Evolutionary conservation across 2,329 filamentous ascomycete genomes (phyloP), one percentile per base, ranked within the genome.

Genomic region (Penicillium verrucosum): DNA sequence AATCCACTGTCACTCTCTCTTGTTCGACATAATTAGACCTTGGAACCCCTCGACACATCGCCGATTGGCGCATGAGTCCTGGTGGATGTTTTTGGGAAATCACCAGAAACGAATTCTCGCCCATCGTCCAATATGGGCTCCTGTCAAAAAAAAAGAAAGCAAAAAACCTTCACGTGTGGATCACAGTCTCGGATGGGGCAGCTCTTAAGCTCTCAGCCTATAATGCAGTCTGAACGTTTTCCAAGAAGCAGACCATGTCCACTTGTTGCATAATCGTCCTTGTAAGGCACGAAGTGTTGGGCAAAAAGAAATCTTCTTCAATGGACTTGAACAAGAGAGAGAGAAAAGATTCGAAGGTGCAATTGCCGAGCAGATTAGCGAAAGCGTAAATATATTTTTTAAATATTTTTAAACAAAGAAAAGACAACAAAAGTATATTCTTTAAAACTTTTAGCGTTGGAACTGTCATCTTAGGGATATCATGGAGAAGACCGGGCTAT

Each of bases 401-500:
- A 18, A 18, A 18, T 18, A 18, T 18, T 18, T 36, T 30, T 21
- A 32, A 43, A 57, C 21, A 47, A 60, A 63, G 41, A 56, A 44
- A 44, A 27, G 51, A 54, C 18, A 18, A 18, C 18, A 14, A 60
- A 47, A 54, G 60, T 51, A 57, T 51, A 58, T 53, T 57, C 57
- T 65, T 65, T 62, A 61, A 61, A 61, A 55, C 51, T 53, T 60
- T 65, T 65, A 65, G 63, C 58, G 63, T 62, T 58, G 34, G 54
- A 60, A 57, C 57, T 41, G 45, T 56, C 56, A 64, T 61, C 52
- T 51, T 50, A 46, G 59, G 59, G 62, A 63, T 61, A 63, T 61
- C 57, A 53, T 66, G 65, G 63, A 63, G 59, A 58, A 59, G 58
- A 49, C 57, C 54, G 60, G 57, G 47, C 49, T 55, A 55, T 30